These are phyloP conservation scores for Candida ortonii DNA, from an alignment of 805 yeast genomes.

Conservation along the genomic window DNA sequence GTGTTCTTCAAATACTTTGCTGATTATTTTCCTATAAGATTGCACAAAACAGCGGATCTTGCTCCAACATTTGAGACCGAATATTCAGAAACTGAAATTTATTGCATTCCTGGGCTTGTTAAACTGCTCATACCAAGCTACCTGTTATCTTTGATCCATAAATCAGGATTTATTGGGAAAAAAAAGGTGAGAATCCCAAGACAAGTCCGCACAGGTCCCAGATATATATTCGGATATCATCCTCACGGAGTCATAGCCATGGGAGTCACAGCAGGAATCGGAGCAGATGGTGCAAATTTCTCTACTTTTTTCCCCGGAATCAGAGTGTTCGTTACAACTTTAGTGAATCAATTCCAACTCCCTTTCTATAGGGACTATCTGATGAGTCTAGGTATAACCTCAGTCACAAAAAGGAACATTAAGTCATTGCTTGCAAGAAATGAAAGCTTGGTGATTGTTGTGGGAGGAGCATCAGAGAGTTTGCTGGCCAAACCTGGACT, in stretches of 20 bases:
- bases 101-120: slow-evolving; percentile 6
- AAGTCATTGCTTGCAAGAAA: slow-evolving; percentile 57
- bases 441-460: slow-evolving; percentile 81
- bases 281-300: slow-evolving; percentile 78
- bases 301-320: slow-evolving; percentile 76
- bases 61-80: slow-evolving; percentile 62
- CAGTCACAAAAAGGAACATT: slow-evolving; percentile 77
- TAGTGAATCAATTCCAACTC: slow-evolving; percentile 75
- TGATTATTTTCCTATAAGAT: slow-evolving; percentile 72
- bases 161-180: slow-evolving; percentile 2
- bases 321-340: slow-evolving; percentile 71
- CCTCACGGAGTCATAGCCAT: slow-evolving; percentile 95
- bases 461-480: slow-evolving; percentile 95
- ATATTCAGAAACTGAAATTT: slow-evolving; percentile 5
- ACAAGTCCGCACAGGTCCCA: slow-evolving; percentile 53
- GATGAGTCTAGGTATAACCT: slow-evolving; percentile 74
- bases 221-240: slow-evolving; percentile 88
- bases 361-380: slow-evolving; percentile 89
- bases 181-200: slow-evolving; percentile 12
- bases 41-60: slow-evolving; percentile 66
- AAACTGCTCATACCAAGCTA: slow-evolving; percentile 6
- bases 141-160: slow-evolving; percentile 1
- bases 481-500: slow-evolving; percentile 62
- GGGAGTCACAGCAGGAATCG: slow-evolving; percentile 84
- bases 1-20: slow-evolving; percentile 70